A percentile compares a stretch with the other conserved stretches of the same genome.
These are phyloP conservation scores for Euphorbia celastroides DNA, from an alignment of 441 rosid genomes.

Conservation along the genomic window DNA sequence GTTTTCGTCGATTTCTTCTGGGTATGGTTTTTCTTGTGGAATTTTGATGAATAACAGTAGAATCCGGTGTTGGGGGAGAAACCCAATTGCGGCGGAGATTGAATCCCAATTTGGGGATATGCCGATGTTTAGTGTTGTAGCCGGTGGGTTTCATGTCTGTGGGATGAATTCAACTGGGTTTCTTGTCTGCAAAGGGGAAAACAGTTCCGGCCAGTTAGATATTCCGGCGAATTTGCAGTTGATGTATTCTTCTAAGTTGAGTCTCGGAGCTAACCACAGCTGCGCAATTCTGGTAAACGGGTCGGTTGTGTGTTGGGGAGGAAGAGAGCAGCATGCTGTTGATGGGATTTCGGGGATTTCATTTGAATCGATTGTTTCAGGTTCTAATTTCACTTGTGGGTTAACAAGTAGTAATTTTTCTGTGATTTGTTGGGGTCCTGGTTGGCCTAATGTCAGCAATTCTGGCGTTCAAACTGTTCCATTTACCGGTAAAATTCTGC, in stretches of 20 bases:
- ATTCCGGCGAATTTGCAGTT: slow-evolving; percentile 31
- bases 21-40: slow-evolving; percentile 72
- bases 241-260: slow-evolving; percentile 38
- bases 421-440: slow-evolving; percentile 66
- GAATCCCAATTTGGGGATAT: slow-evolving; percentile 36
- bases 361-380: slow-evolving; percentile 67
- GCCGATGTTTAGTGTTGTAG: slow-evolving; percentile 52
- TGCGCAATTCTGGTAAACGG: slow-evolving; percentile 50
- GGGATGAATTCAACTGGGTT: slow-evolving; percentile 50
- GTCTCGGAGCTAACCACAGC: slow-evolving; percentile 53
- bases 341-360: slow-evolving; percentile 28
- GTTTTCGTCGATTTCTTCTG: slow-evolving; percentile 49
- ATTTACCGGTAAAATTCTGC: slow-evolving; percentile 40
- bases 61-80: slow-evolving; percentile 62
- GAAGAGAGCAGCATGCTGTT: slow-evolving; percentile 30
- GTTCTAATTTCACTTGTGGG: slow-evolving; percentile 66
- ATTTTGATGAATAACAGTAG: slow-evolving; percentile 27
- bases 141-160: slow-evolving; percentile 70
- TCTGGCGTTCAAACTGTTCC: slow-evolving; percentile 26
- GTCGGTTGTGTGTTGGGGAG: slow-evolving; percentile 79
- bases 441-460: slow-evolving; percentile 30
- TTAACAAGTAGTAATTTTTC: slow-evolving; percentile 42
- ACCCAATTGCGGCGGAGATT: slow-evolving; percentile 26
- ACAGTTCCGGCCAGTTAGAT: slow-evolving; percentile 42
- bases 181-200: slow-evolving; percentile 54